Base-by-base conservation (phyloP, 306 rosid species). In the Luffa aegyptiaca region DNA sequence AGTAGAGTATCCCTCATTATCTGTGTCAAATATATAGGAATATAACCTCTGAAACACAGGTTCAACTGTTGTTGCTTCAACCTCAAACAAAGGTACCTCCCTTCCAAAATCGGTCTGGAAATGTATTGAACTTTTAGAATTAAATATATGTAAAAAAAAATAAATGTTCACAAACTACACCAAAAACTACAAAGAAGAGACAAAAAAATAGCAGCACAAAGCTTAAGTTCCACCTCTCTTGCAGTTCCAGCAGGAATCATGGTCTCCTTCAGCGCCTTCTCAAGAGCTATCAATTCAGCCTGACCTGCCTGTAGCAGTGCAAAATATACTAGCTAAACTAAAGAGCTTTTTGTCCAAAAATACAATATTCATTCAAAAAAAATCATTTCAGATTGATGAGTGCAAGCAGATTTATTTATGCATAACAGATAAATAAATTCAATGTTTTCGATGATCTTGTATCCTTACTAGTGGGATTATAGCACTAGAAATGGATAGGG, bases 231-330 rank as follows among this genome's bases (percentile, higher is more conserved):
- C 84, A 92, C 98, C 98, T 95, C 97, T 90, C 97, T 89, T 36
- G 97, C 87, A 70, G 83, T 85, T 85, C 97, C 97, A 39, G 92
- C 92, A 64, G 97, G 89, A 84, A 95, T 86, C 98, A 95, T 90
- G 66, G 92, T 88, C 81, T 89, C 95, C 82, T 88, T 95, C 85
- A 95, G 66, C 64, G 91, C 88, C 85, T 87, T 92, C 90, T 95
- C 98, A 46, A 95, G 92, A 80, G 97, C 91, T 75, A 95, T 87
- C 68, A 95, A 80, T 86, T 95, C 97, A 62, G 93, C 92, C 87
- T 92, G 97, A 70, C 98, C 98, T 46, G 91, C 91, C 98, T 95
- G 85, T 74, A 48, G 81, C 31, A 26, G 76, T 78, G 21, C 31
- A 74, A 51, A 73, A 48, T 31, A 48, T 49, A 14, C 26, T 51